Base-by-base conservation (phyloP, 1,139 yeast species). In the Pichia sp. region DNA sequence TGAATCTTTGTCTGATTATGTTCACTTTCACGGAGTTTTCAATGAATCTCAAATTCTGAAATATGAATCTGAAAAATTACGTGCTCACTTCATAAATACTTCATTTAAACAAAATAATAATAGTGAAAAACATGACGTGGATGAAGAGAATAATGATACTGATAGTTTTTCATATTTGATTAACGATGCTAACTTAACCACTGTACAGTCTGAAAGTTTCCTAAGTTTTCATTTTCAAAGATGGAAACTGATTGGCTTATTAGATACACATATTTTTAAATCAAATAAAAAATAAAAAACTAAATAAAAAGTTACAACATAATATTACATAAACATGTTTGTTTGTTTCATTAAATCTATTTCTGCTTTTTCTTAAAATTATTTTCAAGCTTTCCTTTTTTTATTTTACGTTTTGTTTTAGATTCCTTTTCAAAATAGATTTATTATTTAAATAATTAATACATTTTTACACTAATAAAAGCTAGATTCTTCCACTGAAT, bases 211-310 rank as follows among this genome's bases (percentile, higher is more conserved):
- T 8, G 31, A 44, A 6, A 49, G 51, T 9, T 63, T 63, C 42
- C 54, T 53, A 25, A 34, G 47, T 13, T 63, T 62, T 50, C 60
- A 62, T 48, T 49, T 59, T 19, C 52, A 52, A 31, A 56, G 67
- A 52, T 52, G 60, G 48, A 47, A 52, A n/a, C 56, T 56, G 28
- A 49, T 63, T n/a, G 58, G 61, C 7, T 46, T 60, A 27, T 48
- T 61, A 34, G 56, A 61, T 44, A 62, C 58, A 42, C 54, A 47
- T 39, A 56, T 63, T 8, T 63, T 63, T 30, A 56, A 53, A 48
- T 11, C 14, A 14, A 36, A 14, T 18, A n/a, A 33, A 14, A 13
- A 42, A 38, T 16, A 22, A 22, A 22, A 19, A 22, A 9, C 1
- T 8, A 36, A 34, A 11, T n/a, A n/a, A 6, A 33, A 33, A 33